These are phyloP conservation scores for Eucalyptus tenuipes DNA, from an alignment of 345 rosid genomes.

Conservation along the genomic window DNA sequence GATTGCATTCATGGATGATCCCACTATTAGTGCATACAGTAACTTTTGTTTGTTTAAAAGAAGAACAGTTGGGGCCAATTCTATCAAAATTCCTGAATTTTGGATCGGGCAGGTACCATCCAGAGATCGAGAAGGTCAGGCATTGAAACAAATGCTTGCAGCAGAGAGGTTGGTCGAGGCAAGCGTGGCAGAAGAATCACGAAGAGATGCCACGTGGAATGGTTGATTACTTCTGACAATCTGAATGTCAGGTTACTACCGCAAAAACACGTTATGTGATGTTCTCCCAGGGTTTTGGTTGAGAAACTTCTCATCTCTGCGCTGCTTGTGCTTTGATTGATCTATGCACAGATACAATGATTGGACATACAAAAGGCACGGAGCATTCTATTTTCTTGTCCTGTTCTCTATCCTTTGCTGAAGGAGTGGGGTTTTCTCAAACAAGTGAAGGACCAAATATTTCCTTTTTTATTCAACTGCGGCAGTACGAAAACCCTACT, in stretches of 20 bases:
- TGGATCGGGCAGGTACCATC: not conserved
- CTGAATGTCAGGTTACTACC: not conserved
- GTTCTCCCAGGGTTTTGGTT: not conserved
- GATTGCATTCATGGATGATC: not conserved
- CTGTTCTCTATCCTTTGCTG: not conserved
- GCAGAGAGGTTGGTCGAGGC: not conserved
- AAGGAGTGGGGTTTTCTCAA: not conserved
- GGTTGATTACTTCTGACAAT: not conserved
- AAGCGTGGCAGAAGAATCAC: not conserved
- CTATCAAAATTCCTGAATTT: not conserved
- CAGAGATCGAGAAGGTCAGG: not conserved
- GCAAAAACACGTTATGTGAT: not conserved
- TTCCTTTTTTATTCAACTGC: not conserved
- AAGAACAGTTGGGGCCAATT: not conserved
- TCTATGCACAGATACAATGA: not conserved
- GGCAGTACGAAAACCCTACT: not conserved
- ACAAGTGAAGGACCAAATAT: not conserved
- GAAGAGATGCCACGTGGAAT: not conserved
- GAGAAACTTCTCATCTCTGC: not conserved
- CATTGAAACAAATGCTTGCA: not conserved
- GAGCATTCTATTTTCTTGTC: not conserved
- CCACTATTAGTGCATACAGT: not conserved
- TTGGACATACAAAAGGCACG: not conserved
- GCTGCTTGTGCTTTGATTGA: not conserved
- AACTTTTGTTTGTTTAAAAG: not conserved